These are phyloP conservation scores for Xanthoconium separans DNA, from an alignment of 1,284 basidiomycete species.

Conservation along the genomic window DNA sequence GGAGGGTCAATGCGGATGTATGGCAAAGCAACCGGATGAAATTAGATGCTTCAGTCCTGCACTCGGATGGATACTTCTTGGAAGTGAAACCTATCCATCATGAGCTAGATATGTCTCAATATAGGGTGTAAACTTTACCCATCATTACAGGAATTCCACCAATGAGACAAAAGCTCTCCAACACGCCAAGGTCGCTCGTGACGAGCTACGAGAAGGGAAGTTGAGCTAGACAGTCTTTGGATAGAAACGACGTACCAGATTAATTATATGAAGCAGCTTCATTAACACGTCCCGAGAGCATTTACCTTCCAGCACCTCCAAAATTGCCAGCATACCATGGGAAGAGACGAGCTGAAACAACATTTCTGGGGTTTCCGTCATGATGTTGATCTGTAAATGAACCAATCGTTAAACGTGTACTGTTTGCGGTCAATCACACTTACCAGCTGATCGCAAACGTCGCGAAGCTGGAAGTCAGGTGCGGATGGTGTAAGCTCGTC, in stretches of 20 bases:
- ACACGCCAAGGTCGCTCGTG: conserved; percentile 76
- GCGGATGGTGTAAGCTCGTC: conserved; percentile 82
- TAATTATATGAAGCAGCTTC: conserved; percentile 86
- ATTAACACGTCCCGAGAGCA: conserved; percentile 82
- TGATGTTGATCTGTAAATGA: conserved; percentile 62
- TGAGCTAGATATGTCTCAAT: conserved; percentile 1
- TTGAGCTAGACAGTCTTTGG: conserved; percentile 11
- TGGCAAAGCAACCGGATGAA: conserved; percentile 93
- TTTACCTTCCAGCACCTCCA: conserved; percentile 88
- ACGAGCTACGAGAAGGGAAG: conserved; percentile 64
- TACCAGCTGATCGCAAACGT: conserved; percentile 88
- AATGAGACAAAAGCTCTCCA: conserved; percentile 95
- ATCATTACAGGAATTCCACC: conserved; percentile 93
- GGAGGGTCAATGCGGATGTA: conserved; percentile 88
- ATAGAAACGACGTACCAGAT: conserved; percentile 57
- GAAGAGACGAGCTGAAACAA: conserved; percentile 85
- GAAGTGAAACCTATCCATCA: conserved; percentile 74
- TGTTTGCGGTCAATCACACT: conserved; percentile 23
- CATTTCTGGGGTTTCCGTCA: conserved; percentile 87
- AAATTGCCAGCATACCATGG: conserved; percentile 92
- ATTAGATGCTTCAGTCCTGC: conserved; percentile 91
- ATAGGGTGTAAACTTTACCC: conserved; percentile 46
- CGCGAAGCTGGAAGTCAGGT: conserved; percentile 75
- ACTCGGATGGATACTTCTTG: conserved; percentile 92
- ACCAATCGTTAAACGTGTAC: not conserved